These are phyloP conservation scores for Heliosperma pusillum DNA, from an alignment of 148 eudicot species.

Conservation along the genomic window DNA sequence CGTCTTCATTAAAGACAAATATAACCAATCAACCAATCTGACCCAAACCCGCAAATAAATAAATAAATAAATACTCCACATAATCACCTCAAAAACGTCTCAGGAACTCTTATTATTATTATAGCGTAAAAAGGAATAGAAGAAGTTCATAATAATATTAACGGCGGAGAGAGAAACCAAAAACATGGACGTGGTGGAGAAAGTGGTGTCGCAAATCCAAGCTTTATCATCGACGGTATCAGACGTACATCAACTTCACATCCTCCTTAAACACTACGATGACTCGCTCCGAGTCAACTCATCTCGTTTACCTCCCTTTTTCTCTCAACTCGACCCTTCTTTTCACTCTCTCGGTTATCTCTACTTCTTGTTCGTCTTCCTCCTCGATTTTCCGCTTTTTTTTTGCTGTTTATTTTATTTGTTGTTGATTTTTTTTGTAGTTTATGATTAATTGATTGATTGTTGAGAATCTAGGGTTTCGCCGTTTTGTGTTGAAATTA, in stretches of 20 bases:
- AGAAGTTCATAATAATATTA: no score
- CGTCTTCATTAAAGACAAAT: no score
- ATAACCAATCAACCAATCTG: no score
- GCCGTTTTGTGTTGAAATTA: background rate
- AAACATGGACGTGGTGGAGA: conserved; percentile 50
- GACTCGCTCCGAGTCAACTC: conserved; percentile 51
- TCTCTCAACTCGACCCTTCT: conserved; percentile 60
- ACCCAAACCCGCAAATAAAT: no score
- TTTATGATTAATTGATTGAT: background rate
- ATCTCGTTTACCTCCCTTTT: conserved; percentile 39
- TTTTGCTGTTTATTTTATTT: background rate
- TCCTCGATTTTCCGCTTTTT: background rate
- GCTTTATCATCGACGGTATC: conserved; percentile 45
- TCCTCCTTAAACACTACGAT: conserved; percentile 53
- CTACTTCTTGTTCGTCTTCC: conserved; percentile 46
- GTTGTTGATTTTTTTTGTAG: background rate
- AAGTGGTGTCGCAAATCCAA: conserved; percentile 67
- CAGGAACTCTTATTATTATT: no score
- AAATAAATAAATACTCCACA: no score
- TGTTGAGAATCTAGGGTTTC: background rate
- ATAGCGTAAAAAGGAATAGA: no score
- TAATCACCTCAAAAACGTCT: no score
- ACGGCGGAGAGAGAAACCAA: background rate
- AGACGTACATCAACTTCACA: conserved; percentile 55
- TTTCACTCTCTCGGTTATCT: conserved; percentile 83